A percentile compares a stretch with the other conserved stretches of the same genome.
phyloP scores from a whole-genome alignment of 768 basidiomycete species.

The Auriscalpium microsporum region DNA sequence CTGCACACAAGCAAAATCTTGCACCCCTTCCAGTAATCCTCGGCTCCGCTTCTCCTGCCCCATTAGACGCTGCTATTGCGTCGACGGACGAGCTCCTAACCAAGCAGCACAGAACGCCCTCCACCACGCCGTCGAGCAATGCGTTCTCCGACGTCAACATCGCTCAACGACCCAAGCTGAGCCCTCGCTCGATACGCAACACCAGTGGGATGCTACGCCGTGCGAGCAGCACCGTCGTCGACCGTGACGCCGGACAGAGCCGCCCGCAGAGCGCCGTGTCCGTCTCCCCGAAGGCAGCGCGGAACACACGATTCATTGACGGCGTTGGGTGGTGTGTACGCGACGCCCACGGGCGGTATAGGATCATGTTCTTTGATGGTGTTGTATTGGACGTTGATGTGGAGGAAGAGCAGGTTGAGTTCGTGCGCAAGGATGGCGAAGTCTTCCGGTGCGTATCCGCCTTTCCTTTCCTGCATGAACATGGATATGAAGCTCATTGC shows the following conservation, averaged over 20 bases:
- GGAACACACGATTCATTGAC: conserved; percentile 31
- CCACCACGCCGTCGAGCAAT: background rate
- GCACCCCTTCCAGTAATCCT: background rate
- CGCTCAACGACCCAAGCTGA: conserved; percentile 10
- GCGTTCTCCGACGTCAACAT: conserved; percentile 6
- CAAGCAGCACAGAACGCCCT: background rate
- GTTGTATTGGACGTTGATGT: conserved; percentile 31
- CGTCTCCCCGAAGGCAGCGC: background rate
- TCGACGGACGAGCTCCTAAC: background rate
- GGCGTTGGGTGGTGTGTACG: conserved; percentile 37
- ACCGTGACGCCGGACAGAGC: conserved; percentile 12
- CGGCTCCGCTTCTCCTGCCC: background rate
- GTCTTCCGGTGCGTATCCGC: conserved; percentile 21
- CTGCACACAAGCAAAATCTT: background rate
- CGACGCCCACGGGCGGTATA: conserved; percentile 30
- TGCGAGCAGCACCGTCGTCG: conserved; percentile 15
- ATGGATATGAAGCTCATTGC: background rate
- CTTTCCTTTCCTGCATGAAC: background rate
- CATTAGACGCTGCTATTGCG: background rate
- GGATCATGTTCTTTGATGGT: conserved; percentile 35
- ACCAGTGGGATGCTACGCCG: conserved; percentile 9
- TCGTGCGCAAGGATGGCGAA: conserved; percentile 22
- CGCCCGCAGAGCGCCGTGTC: conserved; percentile 7
- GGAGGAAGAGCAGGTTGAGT: conserved; percentile 34
- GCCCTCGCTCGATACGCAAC: background rate